Evolutionary conservation across 768 basidiomycete genomes (phyloP).

Genomic region (Pleurotus giganteus): DNA sequence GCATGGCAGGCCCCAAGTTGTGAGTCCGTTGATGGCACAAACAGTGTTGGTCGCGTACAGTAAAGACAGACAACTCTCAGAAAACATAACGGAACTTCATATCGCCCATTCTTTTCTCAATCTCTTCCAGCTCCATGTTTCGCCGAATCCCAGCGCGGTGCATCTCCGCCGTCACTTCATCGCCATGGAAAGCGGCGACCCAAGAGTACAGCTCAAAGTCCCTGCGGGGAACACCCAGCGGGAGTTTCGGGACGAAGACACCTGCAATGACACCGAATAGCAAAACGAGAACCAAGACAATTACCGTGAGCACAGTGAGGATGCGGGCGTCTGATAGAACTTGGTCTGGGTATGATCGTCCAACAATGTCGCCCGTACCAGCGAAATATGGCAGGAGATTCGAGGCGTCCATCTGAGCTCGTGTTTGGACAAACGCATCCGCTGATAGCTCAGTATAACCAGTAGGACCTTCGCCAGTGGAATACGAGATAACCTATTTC

Average conservation of each 20-base stretch:
- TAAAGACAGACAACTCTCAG: too few species aligned
- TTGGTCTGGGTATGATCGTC: conserved; percentile 32
- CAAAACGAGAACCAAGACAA: conserved; percentile 3
- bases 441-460: conserved; percentile 38
- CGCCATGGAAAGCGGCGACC: conserved; percentile 4
- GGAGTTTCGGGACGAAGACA: conserved; percentile 10
- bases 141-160: background rate
- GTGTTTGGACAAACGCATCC: conserved; percentile 27
- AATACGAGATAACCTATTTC: conserved; percentile 34
- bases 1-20: too few species aligned
- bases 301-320: background rate
- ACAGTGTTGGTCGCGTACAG: too few species aligned
- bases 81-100: conserved; percentile 9
- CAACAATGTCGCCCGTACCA: conserved; percentile 34
- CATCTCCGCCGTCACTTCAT: conserved; percentile 5
- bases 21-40: too few species aligned
- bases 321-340: conserved; percentile 14
- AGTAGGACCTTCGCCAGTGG: conserved; percentile 31
- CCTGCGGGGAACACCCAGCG: conserved; percentile 1
- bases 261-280: conserved; percentile 3
- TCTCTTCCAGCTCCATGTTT: conserved; percentile 9
- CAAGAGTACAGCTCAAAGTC: conserved; percentile 7
- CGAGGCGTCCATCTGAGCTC: conserved; percentile 34
- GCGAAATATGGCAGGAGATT: conserved; percentile 41
- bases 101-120: conserved; percentile 7